phyloP scores from a whole-genome alignment of 2,329 filamentous ascomycete genomes.

The Xylariaceae sp. region DNA sequence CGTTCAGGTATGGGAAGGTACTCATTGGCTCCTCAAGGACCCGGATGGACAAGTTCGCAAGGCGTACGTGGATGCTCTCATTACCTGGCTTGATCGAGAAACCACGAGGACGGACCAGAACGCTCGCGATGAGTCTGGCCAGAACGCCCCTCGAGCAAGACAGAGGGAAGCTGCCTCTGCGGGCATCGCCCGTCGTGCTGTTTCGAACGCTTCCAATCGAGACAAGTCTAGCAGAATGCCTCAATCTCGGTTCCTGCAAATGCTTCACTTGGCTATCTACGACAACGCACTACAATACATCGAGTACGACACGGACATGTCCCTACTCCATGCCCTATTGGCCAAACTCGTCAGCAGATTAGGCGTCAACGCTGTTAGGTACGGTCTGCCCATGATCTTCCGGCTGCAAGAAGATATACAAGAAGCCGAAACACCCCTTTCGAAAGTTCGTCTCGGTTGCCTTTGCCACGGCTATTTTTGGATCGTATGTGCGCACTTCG shows the following conservation, averaged over 20 bases:
- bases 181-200: constrained; percentile 52
- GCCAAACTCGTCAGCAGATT: constrained; percentile 66
- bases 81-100: constrained; percentile 80
- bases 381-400: constrained; percentile 81
- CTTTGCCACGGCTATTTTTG: constrained; percentile 87
- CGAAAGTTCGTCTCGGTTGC: constrained; percentile 74
- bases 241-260: constrained; percentile 67
- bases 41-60: constrained; percentile 68
- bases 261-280: constrained; percentile 82
- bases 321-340: constrained; percentile 70
- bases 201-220: constrained; percentile 58
- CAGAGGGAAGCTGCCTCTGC: constrained; percentile 31
- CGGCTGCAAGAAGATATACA: constrained; percentile 79
- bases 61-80: constrained; percentile 75
- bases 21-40: constrained; percentile 84
- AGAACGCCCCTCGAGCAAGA: constrained; percentile 36
- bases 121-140: constrained; percentile 48
- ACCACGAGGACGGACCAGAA: constrained; percentile 59
- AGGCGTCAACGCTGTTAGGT: constrained; percentile 73
- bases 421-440: constrained; percentile 53
- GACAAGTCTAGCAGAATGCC: constrained; percentile 48
- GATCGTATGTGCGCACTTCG: constrained; percentile 68
- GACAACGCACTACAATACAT: constrained; percentile 73
- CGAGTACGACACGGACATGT: constrained; percentile 64
- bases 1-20: constrained; percentile 88